Evolutionary conservation across 192 early-diverging fungal species (phyloP).

Genomic region (Backusella parvicylindrica): DNA sequence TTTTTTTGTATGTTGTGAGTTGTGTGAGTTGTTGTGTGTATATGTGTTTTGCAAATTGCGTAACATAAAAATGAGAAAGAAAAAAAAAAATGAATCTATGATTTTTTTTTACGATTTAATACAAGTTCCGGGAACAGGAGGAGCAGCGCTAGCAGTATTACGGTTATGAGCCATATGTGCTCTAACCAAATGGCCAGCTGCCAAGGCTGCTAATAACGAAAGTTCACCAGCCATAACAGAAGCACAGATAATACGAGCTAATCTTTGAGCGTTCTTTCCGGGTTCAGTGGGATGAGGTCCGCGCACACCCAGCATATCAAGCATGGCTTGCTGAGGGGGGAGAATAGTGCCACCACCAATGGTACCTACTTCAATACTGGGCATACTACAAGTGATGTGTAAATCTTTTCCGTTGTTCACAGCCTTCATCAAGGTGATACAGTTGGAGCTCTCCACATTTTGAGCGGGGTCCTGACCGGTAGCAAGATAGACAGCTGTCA

Average conservation of each 20-base stretch:
- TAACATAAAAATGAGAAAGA: neutral
- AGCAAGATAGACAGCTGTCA: conserved; percentile 89
- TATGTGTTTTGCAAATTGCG: neutral
- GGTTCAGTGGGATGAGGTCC: conserved; percentile 76
- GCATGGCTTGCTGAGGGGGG: conserved; percentile 79
- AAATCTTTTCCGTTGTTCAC: conserved; percentile 75
- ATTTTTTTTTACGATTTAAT: conserved; percentile 38
- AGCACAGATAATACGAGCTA: conserved; percentile 85
- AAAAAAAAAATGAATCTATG: neutral
- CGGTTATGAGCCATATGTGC: conserved; percentile 89
- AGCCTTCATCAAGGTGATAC: conserved; percentile 93
- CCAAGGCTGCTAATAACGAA: conserved; percentile 78
- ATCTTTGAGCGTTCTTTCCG: conserved; percentile 80
- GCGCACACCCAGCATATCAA: conserved; percentile 85
- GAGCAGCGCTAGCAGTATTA: conserved; percentile 28
- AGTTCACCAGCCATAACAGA: conserved; percentile 94
- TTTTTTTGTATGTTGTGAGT: neutral
- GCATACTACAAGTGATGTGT: conserved; percentile 90
- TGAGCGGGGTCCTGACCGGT: conserved; percentile 96
- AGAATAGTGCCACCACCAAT: conserved; percentile 88
- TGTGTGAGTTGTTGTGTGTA: neutral
- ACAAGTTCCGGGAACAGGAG: conserved; percentile 33
- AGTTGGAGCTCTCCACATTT: conserved; percentile 90
- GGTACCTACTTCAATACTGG: conserved; percentile 93
- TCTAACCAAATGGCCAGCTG: conserved; percentile 88